A percentile compares a stretch with the other conserved stretches of the same genome.
Conservation (phyloP, 805 yeast genomes). For the Ogataea kodamae region DNA sequence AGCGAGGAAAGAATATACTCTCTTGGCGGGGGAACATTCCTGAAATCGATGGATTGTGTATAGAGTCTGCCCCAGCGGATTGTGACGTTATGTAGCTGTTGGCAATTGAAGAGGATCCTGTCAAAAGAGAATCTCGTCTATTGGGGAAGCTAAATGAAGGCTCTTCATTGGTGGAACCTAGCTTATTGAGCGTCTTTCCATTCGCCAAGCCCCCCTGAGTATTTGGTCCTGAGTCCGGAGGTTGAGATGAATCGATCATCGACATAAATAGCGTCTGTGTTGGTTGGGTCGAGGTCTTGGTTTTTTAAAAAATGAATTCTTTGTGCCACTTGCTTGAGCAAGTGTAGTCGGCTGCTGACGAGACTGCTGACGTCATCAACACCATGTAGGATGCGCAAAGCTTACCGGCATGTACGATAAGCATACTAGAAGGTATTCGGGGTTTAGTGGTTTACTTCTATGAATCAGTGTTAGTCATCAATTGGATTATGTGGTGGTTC, state of each 20-base stretch:
- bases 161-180: slow-evolving; percentile 27
- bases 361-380: neutral
- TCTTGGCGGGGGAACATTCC: slow-evolving; percentile 29
- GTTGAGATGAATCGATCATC: slow-evolving; percentile 28
- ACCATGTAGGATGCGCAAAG: too few species aligned
- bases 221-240: slow-evolving; percentile 20
- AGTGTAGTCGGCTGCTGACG: neutral
- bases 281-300: neutral
- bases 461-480: too few species aligned
- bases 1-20: slow-evolving; percentile 29
- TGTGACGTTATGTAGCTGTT: slow-evolving; percentile 9
- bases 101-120: slow-evolving; percentile 19
- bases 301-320: slow-evolving; percentile 5
- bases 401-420: too few species aligned
- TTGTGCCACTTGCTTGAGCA: slow-evolving; percentile 11
- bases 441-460: too few species aligned
- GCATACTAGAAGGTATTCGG: too few species aligned
- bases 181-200: slow-evolving; percentile 17
- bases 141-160: slow-evolving; percentile 25
- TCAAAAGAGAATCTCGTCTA: slow-evolving; percentile 25
- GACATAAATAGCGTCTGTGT: slow-evolving; percentile 8
- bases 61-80: slow-evolving; percentile 8
- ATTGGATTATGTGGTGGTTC: too few species aligned
- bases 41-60: slow-evolving; percentile 20
- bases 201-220: slow-evolving; percentile 17